Conservation (phyloP, 805 yeast species). For the Hanseniaspora thailandica region DNA sequence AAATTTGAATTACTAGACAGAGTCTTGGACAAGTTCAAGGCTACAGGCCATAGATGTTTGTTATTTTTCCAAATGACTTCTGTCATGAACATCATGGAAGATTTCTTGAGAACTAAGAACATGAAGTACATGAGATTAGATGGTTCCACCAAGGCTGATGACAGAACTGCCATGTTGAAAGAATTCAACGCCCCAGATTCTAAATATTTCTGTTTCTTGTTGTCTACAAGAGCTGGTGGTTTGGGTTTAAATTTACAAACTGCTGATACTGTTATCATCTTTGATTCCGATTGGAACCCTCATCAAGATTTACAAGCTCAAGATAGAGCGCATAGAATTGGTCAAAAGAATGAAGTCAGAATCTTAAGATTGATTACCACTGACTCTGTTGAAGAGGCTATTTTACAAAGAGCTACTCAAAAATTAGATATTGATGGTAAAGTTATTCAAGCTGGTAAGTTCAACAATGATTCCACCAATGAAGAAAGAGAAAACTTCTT, state of each 20-base stretch:
- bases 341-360: constrained; percentile 78
- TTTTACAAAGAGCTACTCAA: constrained; percentile 70
- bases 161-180: constrained; percentile 63
- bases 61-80: constrained; percentile 84
- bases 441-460: constrained; percentile 85
- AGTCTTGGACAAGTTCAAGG: constrained; percentile 61
- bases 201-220: constrained; percentile 63
- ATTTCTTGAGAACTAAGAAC: constrained; percentile 53
- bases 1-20: constrained; percentile 70
- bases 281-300: constrained; percentile 86
- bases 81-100: constrained; percentile 85
- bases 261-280: constrained; percentile 76
- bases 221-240: constrained; percentile 85
- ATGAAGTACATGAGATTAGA: constrained; percentile 67
- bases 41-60: constrained; percentile 64
- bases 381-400: constrained; percentile 75
- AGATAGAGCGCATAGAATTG: constrained; percentile 83
- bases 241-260: constrained; percentile 76
- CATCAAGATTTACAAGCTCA: constrained; percentile 87
- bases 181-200: constrained; percentile 64
- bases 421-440: constrained; percentile 79
- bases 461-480: constrained; percentile 73
- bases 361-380: constrained; percentile 68
- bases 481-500: constrained; percentile 78
- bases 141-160: constrained; percentile 77